Conservation (phyloP, 768 basidiomycete species). For the Dentipellis sp. region DNA sequence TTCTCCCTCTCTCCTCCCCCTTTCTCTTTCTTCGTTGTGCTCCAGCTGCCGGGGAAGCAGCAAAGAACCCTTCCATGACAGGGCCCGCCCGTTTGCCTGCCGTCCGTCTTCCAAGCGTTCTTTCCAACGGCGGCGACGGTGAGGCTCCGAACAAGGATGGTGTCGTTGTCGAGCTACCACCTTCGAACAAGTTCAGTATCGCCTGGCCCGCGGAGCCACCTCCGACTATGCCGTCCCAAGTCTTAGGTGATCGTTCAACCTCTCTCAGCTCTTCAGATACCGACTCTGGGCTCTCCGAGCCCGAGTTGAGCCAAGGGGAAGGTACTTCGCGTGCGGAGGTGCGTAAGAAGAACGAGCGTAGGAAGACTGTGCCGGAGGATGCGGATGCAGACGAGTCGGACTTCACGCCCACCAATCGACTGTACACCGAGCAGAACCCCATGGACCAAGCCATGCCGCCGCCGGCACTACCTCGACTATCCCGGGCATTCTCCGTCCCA, state of each 20-base stretch:
- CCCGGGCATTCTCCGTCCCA: conserved; percentile 73
- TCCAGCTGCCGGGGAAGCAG: neutral
- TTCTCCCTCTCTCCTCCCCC: neutral
- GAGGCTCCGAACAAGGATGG: conserved; percentile 32
- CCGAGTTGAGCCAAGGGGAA: conserved; percentile 17
- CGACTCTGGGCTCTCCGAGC: conserved; percentile 43
- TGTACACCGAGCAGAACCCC: conserved; percentile 23
- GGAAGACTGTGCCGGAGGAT: conserved; percentile 11
- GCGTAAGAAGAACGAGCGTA: conserved; percentile 7
- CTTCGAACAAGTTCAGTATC: conserved; percentile 49
- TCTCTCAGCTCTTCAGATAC: conserved; percentile 40
- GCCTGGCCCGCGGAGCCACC: conserved; percentile 45
- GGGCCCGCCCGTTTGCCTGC: conserved; percentile 29
- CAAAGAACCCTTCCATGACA: conserved; percentile 18
- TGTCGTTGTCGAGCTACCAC: conserved; percentile 34
- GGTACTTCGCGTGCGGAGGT: neutral
- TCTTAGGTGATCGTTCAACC: conserved; percentile 27
- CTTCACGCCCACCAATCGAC: conserved; percentile 22
- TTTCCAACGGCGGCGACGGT: conserved; percentile 30
- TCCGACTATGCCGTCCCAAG: conserved; percentile 27
- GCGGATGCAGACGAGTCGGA: conserved; percentile 18
- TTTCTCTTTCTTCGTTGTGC: neutral
- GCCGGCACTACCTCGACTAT: conserved; percentile 41
- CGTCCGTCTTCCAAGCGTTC: conserved; percentile 38
- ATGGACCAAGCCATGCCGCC: conserved; percentile 19